Evolutionary conservation across 495 filamentous ascomycete genomes (phyloP), one percentile per base, ranked within the genome.

Genomic region (Annulohypoxylon stygium): DNA sequence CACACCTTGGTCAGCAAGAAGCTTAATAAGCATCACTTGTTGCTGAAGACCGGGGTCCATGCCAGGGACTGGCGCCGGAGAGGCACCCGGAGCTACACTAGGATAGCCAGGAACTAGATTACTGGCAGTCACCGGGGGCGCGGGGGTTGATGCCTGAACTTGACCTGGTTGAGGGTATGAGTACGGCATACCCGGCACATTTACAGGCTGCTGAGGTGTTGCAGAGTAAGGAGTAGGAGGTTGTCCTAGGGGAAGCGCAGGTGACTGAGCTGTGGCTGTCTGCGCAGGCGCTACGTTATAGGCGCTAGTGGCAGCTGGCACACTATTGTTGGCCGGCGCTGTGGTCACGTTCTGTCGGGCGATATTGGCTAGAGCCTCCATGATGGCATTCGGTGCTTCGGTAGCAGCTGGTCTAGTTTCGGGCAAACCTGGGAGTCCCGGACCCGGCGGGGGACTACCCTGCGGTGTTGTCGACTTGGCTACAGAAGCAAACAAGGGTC

Each of bases 361-460:
- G 85, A 97, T 93, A 73, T 92, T 92, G 51, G 93, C 93, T 66
- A 97, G 86, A 34, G 92, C 92, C 76, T 92, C 92, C 84, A 96
- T 84, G 76, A 97, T 94, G 67, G 90, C 92, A 77, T 92, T 88
- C n/a, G 77, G 77, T 36, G 75, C 77, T 53, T 79, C 75, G 33
- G 61, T 60, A 9, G 58, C 34, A 12, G 72, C 20, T n/a, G 77
- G 59, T 51, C 75, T 77, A n/a, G 48, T 66, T 51, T 74, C 77
- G 10, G 77, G 43, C 54, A 77, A 66, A 37, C 75, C 77, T 4
- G 70, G 74, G n/a, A 75, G 81, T 51, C 75, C 77, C 62, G 87
- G 79, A 69, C 86, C 86, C 53, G 88, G 86, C 20, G 92, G 92
- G 33, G 93, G 93, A 67, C 90, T 93, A 36, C 93, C 93, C 53